Conservation (phyloP, 2,329 filamentous ascomycete genomes). For the Xylariaceae sp. region DNA sequence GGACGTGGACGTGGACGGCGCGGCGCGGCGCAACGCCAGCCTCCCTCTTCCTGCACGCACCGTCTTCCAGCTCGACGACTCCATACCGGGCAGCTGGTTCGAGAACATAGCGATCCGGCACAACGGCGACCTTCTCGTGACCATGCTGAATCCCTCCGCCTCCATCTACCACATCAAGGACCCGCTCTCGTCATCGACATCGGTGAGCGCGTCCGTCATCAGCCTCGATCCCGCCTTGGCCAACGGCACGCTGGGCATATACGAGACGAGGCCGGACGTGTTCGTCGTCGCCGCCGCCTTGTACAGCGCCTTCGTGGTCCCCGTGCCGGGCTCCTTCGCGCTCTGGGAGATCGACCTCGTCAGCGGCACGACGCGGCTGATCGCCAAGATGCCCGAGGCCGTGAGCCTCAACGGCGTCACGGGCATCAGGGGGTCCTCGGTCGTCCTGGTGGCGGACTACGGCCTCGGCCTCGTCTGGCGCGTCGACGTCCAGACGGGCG, state of each 20-base stretch:
- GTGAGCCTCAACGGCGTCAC: slow-evolving; percentile 8
- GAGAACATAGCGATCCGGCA: slow-evolving; percentile 4
- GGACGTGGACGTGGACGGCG: too few relatives aligned
- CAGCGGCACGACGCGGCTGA: slow-evolving; percentile 6
- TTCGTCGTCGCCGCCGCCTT: slow-evolving; percentile 6
- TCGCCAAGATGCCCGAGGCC: slow-evolving; percentile 8
- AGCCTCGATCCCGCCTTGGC: slow-evolving; percentile 2
- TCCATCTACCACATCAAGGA: slow-evolving; percentile 8
- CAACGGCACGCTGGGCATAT: slow-evolving; percentile 9
- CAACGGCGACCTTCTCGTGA: slow-evolving; percentile 15
- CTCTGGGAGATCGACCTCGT: slow-evolving; percentile 10
- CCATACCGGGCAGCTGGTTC: background rate
- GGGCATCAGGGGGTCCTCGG: background rate
- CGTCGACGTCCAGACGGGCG: slow-evolving; percentile 8
- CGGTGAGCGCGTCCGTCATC: slow-evolving; percentile 9
- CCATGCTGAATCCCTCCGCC: slow-evolving; percentile 8
- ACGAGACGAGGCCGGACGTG: slow-evolving; percentile 10
- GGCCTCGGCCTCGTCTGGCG: slow-evolving; percentile 7
- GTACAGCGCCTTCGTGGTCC: slow-evolving; percentile 4
- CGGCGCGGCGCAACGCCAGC: too few relatives aligned
- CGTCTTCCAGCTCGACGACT: background rate
- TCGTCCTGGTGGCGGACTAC: slow-evolving; percentile 8
- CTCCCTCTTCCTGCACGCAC: background rate
- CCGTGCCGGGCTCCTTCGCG: slow-evolving; percentile 4
- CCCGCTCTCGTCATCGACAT: slow-evolving; percentile 9